Base-by-base conservation (phyloP, 148 eudicot genomes). In the Camellia sinensis region DNA sequence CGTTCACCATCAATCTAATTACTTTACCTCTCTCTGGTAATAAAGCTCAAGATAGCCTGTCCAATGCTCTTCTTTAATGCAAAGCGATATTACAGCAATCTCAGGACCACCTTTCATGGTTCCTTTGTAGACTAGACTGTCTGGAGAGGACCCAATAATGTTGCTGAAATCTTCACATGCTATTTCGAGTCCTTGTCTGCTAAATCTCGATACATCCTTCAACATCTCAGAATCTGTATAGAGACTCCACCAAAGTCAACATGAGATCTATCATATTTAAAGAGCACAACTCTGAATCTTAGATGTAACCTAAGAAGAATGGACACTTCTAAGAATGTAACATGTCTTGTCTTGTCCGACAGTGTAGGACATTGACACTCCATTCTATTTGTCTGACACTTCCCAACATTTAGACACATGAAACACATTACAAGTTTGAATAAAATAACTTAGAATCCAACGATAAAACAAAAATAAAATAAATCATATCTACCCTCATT, bases 81-180 rank as follows among this genome's bases (percentile, higher is more conserved):
- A 92, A 78, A 97, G 89, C 63, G 97, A 92, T 83, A 97, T 90
- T 6, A 94, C 99, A 71, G 98, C 99, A 71, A 94, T 92, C 86
- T 97, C 98, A 15, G 98, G 90, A 65, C 98, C 99, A 70, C 91
- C 97, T 83, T 97, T 97, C 81, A 91, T 74, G 73, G 57, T 97
- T 73, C 99, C 99, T 84, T 97, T 97, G 83, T 97, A 94, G 52
- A 97, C 91, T 69, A 87, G 73, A 85, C 98, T 94, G 72, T 97
- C 98, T 11, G 91, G 83, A 50, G 97, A 97, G 53, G 98, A 91
- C 66, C 99, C 98, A 50, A 97, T 94, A 46, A 97, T 91, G 83
- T 97, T 97, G 85, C 99, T 97, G 81, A 97, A 97, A 87, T 97
- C 99, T 91, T 97, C 99, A 82, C 98, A 97, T 11, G 99, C 99